Evolutionary conservation across 345 rosid species (phyloP), one percentile per base, ranked within the genome.

Genomic region (Cardiospermum halicacabum): DNA sequence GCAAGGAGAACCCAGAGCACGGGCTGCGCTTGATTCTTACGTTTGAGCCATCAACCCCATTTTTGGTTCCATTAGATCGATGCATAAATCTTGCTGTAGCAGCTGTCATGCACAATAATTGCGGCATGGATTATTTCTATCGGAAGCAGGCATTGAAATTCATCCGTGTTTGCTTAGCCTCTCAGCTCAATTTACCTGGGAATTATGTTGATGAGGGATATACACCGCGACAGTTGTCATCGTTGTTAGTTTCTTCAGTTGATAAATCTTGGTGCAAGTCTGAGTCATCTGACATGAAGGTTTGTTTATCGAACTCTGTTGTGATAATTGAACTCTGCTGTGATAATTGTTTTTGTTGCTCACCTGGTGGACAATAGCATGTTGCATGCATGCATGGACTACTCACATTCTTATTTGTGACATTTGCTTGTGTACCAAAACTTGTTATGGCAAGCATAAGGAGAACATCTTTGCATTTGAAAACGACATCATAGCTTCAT

Each of bases 1-100:
- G 97, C 84, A 94, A 94, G 76, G 99, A 94, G 79, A 89, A 87
- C 47, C 99, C 97, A 37, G 99, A 94, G 76, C 97, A 94, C 58
- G 97, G 97, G 66, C 92, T 94, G 60, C 96, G 99, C 53, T 77
- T 94, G 75, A 89, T 94, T 79, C 95, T 94, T 60, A 91, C 95
- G 3, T 94, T 94, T 87, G 92, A 89, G 83, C 97, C 99, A 40
- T 74, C 96, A 5, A 94, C 96, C 50, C 95, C 97, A 16, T 91
- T 94, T 84, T 74, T 91, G 80, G 97, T 94, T 69, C 96, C 99
- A 31, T 49, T 94, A 67, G 99, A 94, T 69, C 85, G 92, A 74
- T 91, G 84, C 79, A 84, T 94, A 68, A 89, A 89, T 87, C 95
- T 91, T 74, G 99, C 99, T 63, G 96, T 94, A 47, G 85, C 87